phyloP scores from a whole-genome alignment of 306 rosid genomes.

The Acmispon strigosus region DNA sequence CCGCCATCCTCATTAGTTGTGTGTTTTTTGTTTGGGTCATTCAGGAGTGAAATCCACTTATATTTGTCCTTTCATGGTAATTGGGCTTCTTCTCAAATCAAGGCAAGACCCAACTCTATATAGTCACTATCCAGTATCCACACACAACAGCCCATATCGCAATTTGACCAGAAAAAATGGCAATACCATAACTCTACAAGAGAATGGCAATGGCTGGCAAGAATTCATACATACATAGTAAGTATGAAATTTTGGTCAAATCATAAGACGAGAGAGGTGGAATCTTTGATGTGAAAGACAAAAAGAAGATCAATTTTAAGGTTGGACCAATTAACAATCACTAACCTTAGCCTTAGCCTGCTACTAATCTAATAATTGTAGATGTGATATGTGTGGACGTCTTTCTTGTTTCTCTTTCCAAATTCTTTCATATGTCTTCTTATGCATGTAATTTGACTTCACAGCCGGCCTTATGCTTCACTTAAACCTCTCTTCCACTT shows the following conservation, averaged over 20 bases:
- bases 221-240: no score
- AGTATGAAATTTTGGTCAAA: no score
- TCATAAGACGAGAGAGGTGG: neutral
- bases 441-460: constrained; percentile 5
- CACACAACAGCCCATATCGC: neutral
- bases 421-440: neutral
- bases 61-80: no score
- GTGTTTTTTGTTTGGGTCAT: no score
- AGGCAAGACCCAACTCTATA: neutral
- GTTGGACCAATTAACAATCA: neutral
- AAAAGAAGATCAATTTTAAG: no score
- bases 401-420: neutral
- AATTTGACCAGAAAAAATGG: no score
- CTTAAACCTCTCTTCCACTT: constrained; percentile 6
- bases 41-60: no score
- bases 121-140: neutral
- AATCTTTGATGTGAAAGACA: neutral
- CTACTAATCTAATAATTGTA: neutral
- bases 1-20: no score
- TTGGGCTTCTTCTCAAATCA: neutral
- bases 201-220: neutral
- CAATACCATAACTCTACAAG: neutral
- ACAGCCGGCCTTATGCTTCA: constrained; percentile 43
- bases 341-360: no score
- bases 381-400: neutral